Conservation (phyloP, 2,329 filamentous ascomycete species). For the Botrytis hyacinthi region DNA sequence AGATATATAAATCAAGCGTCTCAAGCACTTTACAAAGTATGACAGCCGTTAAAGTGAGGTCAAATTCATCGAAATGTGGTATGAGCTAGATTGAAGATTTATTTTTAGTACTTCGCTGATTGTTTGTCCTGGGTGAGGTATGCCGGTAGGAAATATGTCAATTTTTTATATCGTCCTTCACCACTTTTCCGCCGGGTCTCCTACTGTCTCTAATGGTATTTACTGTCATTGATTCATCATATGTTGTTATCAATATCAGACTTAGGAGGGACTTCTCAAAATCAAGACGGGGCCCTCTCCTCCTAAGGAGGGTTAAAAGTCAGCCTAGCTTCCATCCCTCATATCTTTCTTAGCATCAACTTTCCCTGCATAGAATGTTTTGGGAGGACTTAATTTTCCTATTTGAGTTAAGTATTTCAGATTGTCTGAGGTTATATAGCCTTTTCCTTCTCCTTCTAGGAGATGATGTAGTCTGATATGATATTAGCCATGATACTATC, state of each 20-base stretch:
- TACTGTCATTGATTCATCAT: neutral
- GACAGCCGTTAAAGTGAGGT: rapidly evolving
- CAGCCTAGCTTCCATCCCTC: neutral
- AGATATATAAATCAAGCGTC: neutral
- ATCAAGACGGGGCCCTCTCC: neutral
- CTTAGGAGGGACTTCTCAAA: rapidly evolving
- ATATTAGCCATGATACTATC: neutral
- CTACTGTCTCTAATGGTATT: neutral
- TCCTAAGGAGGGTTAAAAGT: neutral
- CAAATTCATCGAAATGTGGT: neutral
- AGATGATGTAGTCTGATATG: neutral
- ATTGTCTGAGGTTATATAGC: neutral
- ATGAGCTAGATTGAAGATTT: neutral
- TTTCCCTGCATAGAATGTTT: too few species aligned
- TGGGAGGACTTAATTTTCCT: neutral
- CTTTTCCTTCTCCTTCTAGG: rapidly evolving
- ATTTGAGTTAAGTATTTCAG: neutral
- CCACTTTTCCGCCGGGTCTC: rapidly evolving
- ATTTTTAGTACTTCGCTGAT: neutral
- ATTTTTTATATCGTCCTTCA: neutral
- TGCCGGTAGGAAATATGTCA: neutral
- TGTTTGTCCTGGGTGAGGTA: neutral
- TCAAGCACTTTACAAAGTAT: neutral
- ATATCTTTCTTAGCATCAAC: neutral
- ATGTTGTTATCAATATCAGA: neutral